phyloP scores from a whole-genome alignment of 768 basidiomycete species.

The Nidularia sp. region DNA sequence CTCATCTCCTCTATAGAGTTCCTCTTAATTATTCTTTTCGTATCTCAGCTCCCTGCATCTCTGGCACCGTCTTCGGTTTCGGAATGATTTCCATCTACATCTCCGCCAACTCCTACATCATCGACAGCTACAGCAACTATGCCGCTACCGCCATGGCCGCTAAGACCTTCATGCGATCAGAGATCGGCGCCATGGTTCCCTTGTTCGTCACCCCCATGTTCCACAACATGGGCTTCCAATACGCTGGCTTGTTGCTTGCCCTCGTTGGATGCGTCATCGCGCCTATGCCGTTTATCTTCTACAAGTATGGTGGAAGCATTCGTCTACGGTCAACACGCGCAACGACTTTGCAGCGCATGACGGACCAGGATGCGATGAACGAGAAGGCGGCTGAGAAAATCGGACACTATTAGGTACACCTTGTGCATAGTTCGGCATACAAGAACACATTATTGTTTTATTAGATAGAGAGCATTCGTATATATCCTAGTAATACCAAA shows the following conservation, averaged over 20 bases:
- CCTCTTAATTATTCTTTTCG: background rate
- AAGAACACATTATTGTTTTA: too few species aligned
- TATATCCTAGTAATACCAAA: too few species aligned
- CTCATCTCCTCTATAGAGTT: background rate
- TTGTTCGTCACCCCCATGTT: constrained; percentile 39
- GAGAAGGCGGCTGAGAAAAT: too few species aligned
- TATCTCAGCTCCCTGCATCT: constrained; percentile 23
- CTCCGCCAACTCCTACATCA: constrained; percentile 39
- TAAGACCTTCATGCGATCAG: constrained; percentile 34
- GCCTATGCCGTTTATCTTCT: constrained; percentile 38
- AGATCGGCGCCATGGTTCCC: constrained; percentile 30
- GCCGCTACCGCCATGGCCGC: constrained; percentile 45
- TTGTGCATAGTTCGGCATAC: too few species aligned
- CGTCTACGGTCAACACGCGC: constrained; percentile 12
- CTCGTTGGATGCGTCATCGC: constrained; percentile 23
- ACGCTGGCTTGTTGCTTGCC: constrained; percentile 30
- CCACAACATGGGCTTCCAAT: constrained; percentile 35
- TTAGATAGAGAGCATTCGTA: too few species aligned
- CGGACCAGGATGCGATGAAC: background rate
- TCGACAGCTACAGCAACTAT: constrained; percentile 35
- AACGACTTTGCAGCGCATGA: background rate
- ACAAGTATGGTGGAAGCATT: constrained; percentile 34
- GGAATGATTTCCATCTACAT: constrained; percentile 39
- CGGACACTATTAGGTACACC: too few species aligned
- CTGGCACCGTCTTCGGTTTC: constrained; percentile 34